phyloP scores from a whole-genome alignment of 2,329 filamentous ascomycete species.

The Scedosporium minutisporum region DNA sequence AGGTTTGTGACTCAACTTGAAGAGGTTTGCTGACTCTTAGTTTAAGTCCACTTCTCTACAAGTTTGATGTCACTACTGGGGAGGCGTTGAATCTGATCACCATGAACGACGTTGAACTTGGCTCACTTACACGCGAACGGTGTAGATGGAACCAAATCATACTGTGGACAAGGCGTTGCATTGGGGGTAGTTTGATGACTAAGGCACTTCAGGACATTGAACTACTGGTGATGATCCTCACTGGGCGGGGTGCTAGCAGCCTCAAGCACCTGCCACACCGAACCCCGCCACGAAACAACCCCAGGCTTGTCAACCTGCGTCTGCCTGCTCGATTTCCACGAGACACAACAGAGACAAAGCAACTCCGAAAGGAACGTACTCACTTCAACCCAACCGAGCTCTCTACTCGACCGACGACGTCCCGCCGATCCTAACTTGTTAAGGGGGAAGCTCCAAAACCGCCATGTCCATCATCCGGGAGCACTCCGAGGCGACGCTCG shows the following conservation, averaged over 20 bases:
- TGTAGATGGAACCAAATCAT: too few species aligned
- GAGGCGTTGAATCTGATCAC: too few species aligned
- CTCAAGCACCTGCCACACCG: not conserved
- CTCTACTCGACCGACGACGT: not conserved
- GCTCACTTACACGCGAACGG: too few species aligned
- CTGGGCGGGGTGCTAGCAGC: not conserved
- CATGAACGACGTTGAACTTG: too few species aligned
- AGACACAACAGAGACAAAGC: too few species aligned
- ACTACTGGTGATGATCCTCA: not conserved
- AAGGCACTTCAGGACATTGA: not conserved
- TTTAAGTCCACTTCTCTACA: too few species aligned
- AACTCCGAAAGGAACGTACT: too few species aligned
- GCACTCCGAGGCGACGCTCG: conserved; percentile 48
- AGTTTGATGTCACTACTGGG: too few species aligned
- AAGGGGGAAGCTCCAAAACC: not conserved
- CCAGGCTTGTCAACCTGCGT: not conserved
- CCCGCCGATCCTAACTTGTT: not conserved
- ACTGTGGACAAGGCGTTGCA: too few species aligned
- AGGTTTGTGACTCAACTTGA: too few species aligned
- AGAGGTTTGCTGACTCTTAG: too few species aligned
- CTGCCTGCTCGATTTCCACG: not conserved
- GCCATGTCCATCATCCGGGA: conserved; percentile 60
- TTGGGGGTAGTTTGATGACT: not conserved
- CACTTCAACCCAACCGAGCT: not conserved
- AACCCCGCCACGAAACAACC: not conserved